These are phyloP conservation scores for Fereydounia khargensis DNA, from an alignment of 1,284 basidiomycete species.

Conservation along the genomic window DNA sequence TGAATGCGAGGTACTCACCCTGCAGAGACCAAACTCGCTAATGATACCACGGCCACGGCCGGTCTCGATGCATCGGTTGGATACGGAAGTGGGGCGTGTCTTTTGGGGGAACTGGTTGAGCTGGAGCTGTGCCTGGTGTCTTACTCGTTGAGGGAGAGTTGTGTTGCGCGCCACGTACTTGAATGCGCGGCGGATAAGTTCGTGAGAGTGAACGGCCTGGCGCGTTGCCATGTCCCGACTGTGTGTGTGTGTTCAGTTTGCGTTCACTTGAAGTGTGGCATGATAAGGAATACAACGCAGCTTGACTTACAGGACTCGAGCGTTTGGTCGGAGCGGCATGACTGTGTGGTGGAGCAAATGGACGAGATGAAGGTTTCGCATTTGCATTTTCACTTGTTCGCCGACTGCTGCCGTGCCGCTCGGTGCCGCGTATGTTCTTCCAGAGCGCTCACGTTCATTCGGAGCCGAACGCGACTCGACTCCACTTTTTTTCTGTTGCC, in stretches of 20 bases:
- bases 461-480: too few relatives aligned
- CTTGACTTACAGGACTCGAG: constrained; percentile 34
- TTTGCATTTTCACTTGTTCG: too few relatives aligned
- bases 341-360: background rate
- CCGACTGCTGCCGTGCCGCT: too few relatives aligned
- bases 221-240: constrained; percentile 54
- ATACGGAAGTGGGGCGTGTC: constrained; percentile 77
- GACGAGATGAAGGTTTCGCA: too few relatives aligned
- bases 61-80: constrained; percentile 80
- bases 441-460: too few relatives aligned
- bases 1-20: constrained; percentile 64
- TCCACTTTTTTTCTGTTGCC: too few relatives aligned
- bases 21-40: constrained; percentile 79
- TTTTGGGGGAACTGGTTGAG: constrained; percentile 81
- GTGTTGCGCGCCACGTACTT: constrained; percentile 56
- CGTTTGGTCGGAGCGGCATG: constrained; percentile 46
- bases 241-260: constrained; percentile 1
- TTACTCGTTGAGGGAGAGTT: constrained; percentile 64
- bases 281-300: background rate
- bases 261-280: background rate
- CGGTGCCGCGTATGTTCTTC: too few relatives aligned
- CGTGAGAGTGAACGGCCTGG: constrained; percentile 53
- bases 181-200: constrained; percentile 53
- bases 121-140: constrained; percentile 93
- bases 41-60: constrained; percentile 83